These are phyloP conservation scores for Dactylellina leptospora DNA, from an alignment of 2,329 filamentous ascomycete species.

Conservation along the genomic window DNA sequence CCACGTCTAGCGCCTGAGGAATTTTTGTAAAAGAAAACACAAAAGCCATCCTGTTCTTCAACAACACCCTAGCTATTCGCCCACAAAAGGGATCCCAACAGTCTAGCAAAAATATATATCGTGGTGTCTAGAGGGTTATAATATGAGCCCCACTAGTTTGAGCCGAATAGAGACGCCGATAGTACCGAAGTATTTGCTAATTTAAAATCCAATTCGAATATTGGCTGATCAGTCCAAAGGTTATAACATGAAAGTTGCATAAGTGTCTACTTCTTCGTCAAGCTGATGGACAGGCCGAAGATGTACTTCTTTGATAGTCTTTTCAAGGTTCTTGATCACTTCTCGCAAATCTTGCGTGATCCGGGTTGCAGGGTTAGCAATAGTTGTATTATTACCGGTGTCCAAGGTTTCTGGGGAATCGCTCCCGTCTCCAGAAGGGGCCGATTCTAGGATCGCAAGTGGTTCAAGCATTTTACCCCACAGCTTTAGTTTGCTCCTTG, in stretches of 20 bases:
- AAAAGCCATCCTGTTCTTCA: no score
- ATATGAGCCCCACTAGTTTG: no score
- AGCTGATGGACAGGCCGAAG: slow-evolving; percentile 31
- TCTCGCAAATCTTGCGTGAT: slow-evolving; percentile 12
- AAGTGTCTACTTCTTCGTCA: slow-evolving; percentile 12
- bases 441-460: slow-evolving; percentile 12
- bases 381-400: not conserved
- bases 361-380: not conserved
- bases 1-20: no score
- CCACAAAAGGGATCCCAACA: no score
- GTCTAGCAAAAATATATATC: no score
- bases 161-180: no score
- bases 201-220: not conserved
- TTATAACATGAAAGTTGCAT: slow-evolving; percentile 6
- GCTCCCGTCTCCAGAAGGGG: not conserved
- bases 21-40: no score
- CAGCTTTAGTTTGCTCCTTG: slow-evolving; percentile 20
- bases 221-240: no score
- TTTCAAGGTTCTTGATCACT: slow-evolving; percentile 29
- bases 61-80: no score
- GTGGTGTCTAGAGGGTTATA: no score
- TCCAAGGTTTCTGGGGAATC: not conserved
- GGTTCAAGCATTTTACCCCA: slow-evolving; percentile 28
- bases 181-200: no score
- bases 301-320: slow-evolving; percentile 9